phyloP scores from a whole-genome alignment of 495 filamentous ascomycete genomes.

The Aspergillus ellipticus region DNA sequence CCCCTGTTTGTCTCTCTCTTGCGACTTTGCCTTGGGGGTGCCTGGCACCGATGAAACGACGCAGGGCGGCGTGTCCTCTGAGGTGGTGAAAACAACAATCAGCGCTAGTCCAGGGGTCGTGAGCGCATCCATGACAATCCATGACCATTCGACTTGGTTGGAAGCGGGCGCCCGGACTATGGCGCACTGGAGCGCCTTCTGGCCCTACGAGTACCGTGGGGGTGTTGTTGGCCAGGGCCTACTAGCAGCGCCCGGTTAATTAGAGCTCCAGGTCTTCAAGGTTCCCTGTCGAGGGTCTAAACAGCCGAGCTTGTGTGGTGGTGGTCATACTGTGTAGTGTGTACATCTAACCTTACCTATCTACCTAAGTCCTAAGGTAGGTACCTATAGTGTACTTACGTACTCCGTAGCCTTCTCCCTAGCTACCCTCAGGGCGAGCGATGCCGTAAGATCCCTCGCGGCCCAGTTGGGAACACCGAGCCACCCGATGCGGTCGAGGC shows the following conservation, averaged over 20 bases:
- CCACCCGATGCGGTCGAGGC: neutral
- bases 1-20: neutral
- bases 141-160: too few species aligned
- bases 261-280: neutral
- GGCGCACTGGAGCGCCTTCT: too few species aligned
- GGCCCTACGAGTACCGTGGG: too few species aligned
- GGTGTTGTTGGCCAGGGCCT: too few species aligned
- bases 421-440: neutral
- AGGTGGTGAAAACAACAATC: constrained; percentile 1
- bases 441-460: neutral
- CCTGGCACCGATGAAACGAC: constrained; percentile 16
- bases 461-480: constrained; percentile 1
- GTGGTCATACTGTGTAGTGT: too few species aligned
- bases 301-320: too few species aligned
- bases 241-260: too few species aligned
- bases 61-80: constrained; percentile 11
- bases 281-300: too few species aligned
- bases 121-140: neutral
- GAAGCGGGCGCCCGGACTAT: too few species aligned
- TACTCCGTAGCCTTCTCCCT: neutral
- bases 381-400: too few species aligned
- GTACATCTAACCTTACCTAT: too few species aligned
- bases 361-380: too few species aligned
- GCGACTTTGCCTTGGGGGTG: neutral
- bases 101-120: constrained; percentile 14